Evolutionary conservation across 83 land plant genomes (phyloP), one percentile per base, ranked within the genome.

Genomic region (Picea abies): DNA sequence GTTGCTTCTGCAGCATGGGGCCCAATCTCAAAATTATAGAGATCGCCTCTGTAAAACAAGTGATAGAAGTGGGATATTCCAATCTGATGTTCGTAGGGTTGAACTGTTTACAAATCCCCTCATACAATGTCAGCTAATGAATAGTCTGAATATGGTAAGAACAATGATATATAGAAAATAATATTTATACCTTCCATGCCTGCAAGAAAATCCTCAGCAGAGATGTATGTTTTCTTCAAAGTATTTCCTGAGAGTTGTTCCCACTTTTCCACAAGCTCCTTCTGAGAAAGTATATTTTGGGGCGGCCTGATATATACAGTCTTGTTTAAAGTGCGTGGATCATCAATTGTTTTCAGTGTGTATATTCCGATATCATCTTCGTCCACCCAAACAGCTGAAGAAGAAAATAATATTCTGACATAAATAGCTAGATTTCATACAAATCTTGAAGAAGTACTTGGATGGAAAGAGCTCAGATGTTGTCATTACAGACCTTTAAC

Each of bases 21-120:
- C 20, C 81, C 83, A 37, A 85, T 85, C 79, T 85, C 83, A 64
- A 85, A 85, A 35, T 75, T 81, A 41, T 69, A 62, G 4, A 39
- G 70, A 60, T 81, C 83, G 4, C 83, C 86, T 20, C 81, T 84
- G 73, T 65, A 5, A 60, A 76, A 77, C 73, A 60, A 14, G 17
- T 60, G 29, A 29, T 29, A 29, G 29, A 29, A 29, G 29, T 29
- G 29, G 29, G 29, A 29, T 29, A 29, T 29, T 60, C 63, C 63
- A 60, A 60, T 60, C 63, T 60, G 63, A 14, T 60, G 19, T 60
- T 17, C 63, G 17, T 60, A 60, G 10, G 63, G 14, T 60, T 60
- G 63, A 76, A 78, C 60, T 78, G 52, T 39, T 84, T 62, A 80
- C 80, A 87, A n/a, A 17, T 3, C 12, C 66, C 32, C 73, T 29